Conservation (phyloP, 176 grass and related monocot genomes). For the Carex littledalei region DNA sequence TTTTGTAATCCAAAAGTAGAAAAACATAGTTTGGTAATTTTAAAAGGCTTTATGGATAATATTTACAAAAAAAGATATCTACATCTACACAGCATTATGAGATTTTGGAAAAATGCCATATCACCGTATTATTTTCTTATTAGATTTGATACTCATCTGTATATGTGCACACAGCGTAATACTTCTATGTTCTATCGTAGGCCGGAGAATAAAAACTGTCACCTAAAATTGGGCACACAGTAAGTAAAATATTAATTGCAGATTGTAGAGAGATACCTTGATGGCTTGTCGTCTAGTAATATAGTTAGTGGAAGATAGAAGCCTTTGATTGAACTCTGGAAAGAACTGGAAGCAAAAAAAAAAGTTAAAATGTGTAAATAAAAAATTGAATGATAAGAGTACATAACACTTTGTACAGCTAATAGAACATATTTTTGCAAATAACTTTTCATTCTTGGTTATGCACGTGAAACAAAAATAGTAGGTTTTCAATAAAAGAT, state of each 20-base stretch:
- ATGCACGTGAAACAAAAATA: neutral
- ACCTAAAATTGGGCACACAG: neutral
- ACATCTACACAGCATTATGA: neutral
- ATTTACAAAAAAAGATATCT: neutral
- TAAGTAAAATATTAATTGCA: neutral
- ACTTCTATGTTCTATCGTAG: neutral
- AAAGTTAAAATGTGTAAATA: neutral
- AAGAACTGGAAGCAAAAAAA: slow-evolving; percentile 54
- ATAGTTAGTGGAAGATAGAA: slow-evolving; percentile 82
- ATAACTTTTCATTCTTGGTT: neutral
- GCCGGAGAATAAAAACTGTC: neutral
- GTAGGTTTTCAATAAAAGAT: neutral
- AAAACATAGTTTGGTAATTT: neutral
- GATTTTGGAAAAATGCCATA: neutral
- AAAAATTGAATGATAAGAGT: neutral
- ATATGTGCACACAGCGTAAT: neutral
- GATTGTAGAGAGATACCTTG: slow-evolving; percentile 48
- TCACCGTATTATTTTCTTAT: neutral
- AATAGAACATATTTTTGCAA: neutral
- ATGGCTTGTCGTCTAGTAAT: slow-evolving; percentile 96
- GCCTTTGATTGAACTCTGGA: slow-evolving; percentile 82
- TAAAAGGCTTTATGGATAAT: neutral
- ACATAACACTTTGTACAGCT: neutral
- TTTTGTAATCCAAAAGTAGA: neutral
- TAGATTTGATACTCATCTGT: neutral